A percentile compares a stretch with the other conserved stretches of the same genome.
Conservation (phyloP, 352 stramenopile species). For the Phytophthora sp. region DNA sequence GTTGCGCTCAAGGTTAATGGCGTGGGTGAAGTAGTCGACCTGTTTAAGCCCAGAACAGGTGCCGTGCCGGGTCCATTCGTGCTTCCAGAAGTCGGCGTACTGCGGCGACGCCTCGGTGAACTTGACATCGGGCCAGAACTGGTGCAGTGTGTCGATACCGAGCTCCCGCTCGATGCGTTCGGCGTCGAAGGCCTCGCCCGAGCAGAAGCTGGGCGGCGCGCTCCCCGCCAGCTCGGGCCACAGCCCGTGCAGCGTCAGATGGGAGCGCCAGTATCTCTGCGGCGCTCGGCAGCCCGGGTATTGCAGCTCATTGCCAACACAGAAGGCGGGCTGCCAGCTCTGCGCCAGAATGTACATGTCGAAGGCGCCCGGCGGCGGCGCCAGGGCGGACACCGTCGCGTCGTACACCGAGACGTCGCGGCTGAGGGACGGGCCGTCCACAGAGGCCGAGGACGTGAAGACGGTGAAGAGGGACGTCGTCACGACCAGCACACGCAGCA, state of each 20-base stretch:
- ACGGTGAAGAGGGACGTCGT: conserved; percentile 10
- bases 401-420: conserved; percentile 43
- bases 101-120: conserved; percentile 45
- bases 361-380: conserved; percentile 36
- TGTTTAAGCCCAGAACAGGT: conserved; percentile 91
- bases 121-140: conserved; percentile 92
- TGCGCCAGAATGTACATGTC: conserved; percentile 92
- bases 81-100: conserved; percentile 91
- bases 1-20: conserved; percentile 83
- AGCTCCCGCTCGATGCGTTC: conserved; percentile 62
- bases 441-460: neutral
- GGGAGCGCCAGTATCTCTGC: conserved; percentile 75
- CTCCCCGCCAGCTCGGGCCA: conserved; percentile 82
- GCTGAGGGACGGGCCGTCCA: neutral
- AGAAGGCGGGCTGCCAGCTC: conserved; percentile 92
- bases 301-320: conserved; percentile 52
- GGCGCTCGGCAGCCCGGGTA: conserved; percentile 77
- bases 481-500: neutral
- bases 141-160: conserved; percentile 70
- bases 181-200: conserved; percentile 73
- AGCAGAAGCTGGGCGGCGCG: conserved; percentile 80
- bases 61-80: conserved; percentile 94
- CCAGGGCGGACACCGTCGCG: conserved; percentile 23
- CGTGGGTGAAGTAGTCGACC: conserved; percentile 83
- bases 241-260: conserved; percentile 91